Percentiles rank a stretch among this genome's conserved stretches.
phyloP scores from a whole-genome alignment of 257 asterid genomes.

The Solanum clarkiae region DNA sequence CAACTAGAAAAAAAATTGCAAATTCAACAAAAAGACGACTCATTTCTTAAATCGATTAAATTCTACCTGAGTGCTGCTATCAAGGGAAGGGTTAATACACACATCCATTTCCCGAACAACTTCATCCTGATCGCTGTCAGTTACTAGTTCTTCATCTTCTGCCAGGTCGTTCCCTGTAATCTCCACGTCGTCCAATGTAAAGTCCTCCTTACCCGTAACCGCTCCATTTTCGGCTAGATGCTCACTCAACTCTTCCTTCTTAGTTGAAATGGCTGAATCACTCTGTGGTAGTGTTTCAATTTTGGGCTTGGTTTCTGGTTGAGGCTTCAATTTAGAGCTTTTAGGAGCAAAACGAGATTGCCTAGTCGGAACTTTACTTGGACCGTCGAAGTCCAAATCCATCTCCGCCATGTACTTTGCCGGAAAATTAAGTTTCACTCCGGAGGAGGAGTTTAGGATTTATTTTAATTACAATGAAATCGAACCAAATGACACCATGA shows the following conservation, averaged over 20 bases:
- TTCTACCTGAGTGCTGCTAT: slow-evolving; percentile 32
- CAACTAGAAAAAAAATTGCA: not conserved
- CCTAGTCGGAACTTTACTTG: slow-evolving; percentile 20
- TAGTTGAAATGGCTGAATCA: slow-evolving; percentile 4
- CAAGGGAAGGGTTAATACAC: slow-evolving; percentile 41
- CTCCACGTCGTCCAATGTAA: slow-evolving; percentile 34
- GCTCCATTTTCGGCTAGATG: not conserved
- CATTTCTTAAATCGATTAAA: not conserved
- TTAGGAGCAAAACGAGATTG: slow-evolving; percentile 56
- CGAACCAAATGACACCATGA: not conserved
- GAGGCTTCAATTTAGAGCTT: slow-evolving; percentile 34
- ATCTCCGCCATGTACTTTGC: slow-evolving; percentile 29
- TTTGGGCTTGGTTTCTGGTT: slow-evolving; percentile 20
- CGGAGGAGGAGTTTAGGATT: not conserved
- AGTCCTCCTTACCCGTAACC: not conserved
- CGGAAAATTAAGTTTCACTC: not conserved
- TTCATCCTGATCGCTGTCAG: slow-evolving; percentile 26
- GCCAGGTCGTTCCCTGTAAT: not conserved
- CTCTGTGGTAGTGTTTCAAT: not conserved
- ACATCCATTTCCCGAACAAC: slow-evolving; percentile 73
- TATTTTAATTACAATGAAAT: not conserved
- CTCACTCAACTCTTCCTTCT: slow-evolving; percentile 23
- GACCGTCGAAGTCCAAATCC: slow-evolving; percentile 40
- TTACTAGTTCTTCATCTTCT: slow-evolving; percentile 11
- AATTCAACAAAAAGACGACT: not conserved